Base-by-base conservation (phyloP, 2,329 filamentous ascomycete species). In the Aspergillaceae sp. region DNA sequence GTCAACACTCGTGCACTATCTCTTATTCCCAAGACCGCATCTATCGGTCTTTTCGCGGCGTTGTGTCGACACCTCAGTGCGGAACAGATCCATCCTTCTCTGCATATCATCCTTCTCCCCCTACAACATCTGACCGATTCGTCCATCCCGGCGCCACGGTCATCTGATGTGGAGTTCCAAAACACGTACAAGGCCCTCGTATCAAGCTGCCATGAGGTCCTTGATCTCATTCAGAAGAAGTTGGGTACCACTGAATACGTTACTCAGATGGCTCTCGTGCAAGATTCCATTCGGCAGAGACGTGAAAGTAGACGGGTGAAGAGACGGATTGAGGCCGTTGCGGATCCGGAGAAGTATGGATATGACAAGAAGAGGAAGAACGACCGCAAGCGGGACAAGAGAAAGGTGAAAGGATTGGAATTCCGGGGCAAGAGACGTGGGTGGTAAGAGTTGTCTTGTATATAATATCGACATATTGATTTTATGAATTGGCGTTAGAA, bases 91-190 rank as follows among this genome's bases (percentile, higher is more conserved):
- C 63, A 71, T 1, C 75, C 80, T 0, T 84, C 82, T 1, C 73
- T 94, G 11, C 78, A 82, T 52, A 73, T 74, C 28, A 73, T 86
- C 40, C 73, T 87, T 1, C 71, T 80, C 4, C 83, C 84, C 0
- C 76, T 97, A 4, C 83, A 91, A 61, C 87, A 92, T 61, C 73
- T 98, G 34, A 94, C 89, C 0, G 89, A 96, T 62, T 76, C 84
- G 1, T 79, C 79, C 1, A 88, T 91, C 42, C 79, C 84, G 0
- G 70, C 78, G 9, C 86, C 87, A 0, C 82, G 81, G 52, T 86
- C 84, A 27, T 78, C 78, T 4, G 86, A 91, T 56, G 79, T 83
- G 47, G 63, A 71, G 0, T 91, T 90, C 72, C 80, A 78, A 54
- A 73, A 76, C 4, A 78, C 75, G 19, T 84, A 90, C 64, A 84